Base-by-base conservation (phyloP, 1,284 basidiomycete species). In the Marasmius oreades region DNA sequence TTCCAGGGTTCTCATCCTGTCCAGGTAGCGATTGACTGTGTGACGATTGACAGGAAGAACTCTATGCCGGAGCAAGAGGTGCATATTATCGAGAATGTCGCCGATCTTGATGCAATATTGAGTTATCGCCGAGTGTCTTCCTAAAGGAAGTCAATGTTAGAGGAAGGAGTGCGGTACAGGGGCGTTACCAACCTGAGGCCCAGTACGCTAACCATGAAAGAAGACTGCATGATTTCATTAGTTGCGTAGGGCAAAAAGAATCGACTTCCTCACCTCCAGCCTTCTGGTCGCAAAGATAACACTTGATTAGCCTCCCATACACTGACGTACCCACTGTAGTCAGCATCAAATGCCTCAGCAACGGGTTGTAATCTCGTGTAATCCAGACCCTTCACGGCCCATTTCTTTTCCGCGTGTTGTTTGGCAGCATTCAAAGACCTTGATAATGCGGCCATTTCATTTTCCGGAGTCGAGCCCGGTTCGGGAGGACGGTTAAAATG, bases 181-280 rank as follows among this genome's bases (percentile, higher is more conserved):
- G 14, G 11, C 16, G 31, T 14, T 23, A 48, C 51, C 47, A 18
- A 58, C 59, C 59, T 5, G 53, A 48, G n/a, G 56, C 53, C 59
- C 59, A 60, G 46, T 55, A 60, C 31, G 59, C 59, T 20, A 57
- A 28, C 59, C 59, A 60, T 37, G 57, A 53, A 5, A 56, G 39
- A 26, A 60, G 50, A 31, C 55, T 60, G 22, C 31, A 42, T n/a
- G 22, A 37, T 11, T 26, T 11, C 50, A 12, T 26, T 26, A 26
- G 26, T 36, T 33, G 14, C 10, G 11, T 20, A 2, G 8, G 2
- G 16, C 23, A 46, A 23, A 37, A 18, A 36, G 48, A 8, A 48
- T 50, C 5, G 18, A 22, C 1, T 12, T 33, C 22, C 53, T 33
- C 24, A 55, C 56, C 56, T 58, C 56, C 53, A 59, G 6, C 26